Conservation (phyloP, 768 basidiomycete species). For the Auriscalpium vulgare region DNA sequence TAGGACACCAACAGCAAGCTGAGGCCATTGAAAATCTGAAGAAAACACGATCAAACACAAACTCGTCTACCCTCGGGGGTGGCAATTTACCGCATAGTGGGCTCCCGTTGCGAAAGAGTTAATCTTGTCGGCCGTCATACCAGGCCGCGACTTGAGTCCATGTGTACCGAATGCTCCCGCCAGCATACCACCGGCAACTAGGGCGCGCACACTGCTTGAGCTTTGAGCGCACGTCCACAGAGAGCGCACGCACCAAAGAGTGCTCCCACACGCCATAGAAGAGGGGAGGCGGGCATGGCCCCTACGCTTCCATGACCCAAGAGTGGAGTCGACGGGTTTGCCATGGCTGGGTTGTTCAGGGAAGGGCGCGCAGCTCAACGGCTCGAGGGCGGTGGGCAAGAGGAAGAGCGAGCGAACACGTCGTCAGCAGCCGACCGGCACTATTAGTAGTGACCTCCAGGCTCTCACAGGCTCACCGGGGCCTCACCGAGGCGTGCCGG, state of each 20-base stretch:
- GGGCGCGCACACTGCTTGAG: not conserved
- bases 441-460: too few relatives aligned
- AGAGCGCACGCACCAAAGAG: slow-evolving; percentile 4
- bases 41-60: not conserved
- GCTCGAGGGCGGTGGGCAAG: too few relatives aligned
- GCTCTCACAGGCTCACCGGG: too few relatives aligned
- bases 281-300: slow-evolving; percentile 2
- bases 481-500: too few relatives aligned
- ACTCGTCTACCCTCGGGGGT: not conserved
- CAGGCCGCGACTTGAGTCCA: slow-evolving; percentile 39
- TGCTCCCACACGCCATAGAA: slow-evolving; percentile 21
- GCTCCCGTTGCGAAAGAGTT: slow-evolving; percentile 58
- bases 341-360: too few relatives aligned
- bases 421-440: too few relatives aligned
- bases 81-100: slow-evolving; percentile 46
- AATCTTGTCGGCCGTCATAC: slow-evolving; percentile 43
- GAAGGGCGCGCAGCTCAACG: too few relatives aligned
- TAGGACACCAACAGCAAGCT: slow-evolving; percentile 53
- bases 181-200: slow-evolving; percentile 43
- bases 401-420: too few relatives aligned
- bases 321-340: too few relatives aligned
- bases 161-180: slow-evolving; percentile 68
- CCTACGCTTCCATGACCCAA: not conserved
- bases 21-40: slow-evolving; percentile 62
- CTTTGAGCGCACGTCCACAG: not conserved